phyloP scores from a whole-genome alignment of 2,329 filamentous ascomycete species.

The Clarireedia monteithiana region DNA sequence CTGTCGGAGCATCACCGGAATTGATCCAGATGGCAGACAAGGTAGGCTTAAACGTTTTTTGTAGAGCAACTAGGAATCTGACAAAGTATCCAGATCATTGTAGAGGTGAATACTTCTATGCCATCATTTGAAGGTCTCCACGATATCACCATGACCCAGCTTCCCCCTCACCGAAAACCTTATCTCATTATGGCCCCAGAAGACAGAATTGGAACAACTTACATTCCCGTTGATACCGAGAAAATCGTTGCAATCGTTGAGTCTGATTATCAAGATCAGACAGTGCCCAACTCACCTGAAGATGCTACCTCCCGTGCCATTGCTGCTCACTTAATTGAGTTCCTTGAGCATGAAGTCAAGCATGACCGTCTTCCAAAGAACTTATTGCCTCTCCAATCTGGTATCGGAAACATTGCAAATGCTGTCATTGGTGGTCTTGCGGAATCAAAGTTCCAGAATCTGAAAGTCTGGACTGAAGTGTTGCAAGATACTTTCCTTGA shows the following conservation, averaged over 20 bases:
- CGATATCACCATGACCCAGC: conserved; percentile 84
- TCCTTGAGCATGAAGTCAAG: conserved; percentile 76
- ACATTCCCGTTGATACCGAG: conserved; percentile 78
- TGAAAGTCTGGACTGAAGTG: conserved; percentile 82
- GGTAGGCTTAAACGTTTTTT: conserved; percentile 30
- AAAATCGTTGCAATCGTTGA: conserved; percentile 80
- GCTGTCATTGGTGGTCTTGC: conserved; percentile 79
- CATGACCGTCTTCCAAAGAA: conserved; percentile 69
- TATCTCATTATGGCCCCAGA: conserved; percentile 80
- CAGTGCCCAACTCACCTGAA: conserved; percentile 66
- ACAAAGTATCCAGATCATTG: conserved; percentile 52
- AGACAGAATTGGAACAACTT: conserved; percentile 75
- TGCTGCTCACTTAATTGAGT: conserved; percentile 73
- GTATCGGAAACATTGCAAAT: conserved; percentile 91
- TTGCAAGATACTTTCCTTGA: conserved; percentile 88
- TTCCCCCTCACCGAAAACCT: conserved; percentile 73
- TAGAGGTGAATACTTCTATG: conserved; percentile 83
- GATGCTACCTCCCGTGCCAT: conserved; percentile 68
- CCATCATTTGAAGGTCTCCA: conserved; percentile 83
- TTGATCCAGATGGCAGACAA: conserved; percentile 88
- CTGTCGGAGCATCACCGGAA: conserved; percentile 78
- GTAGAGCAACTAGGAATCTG: neutral
- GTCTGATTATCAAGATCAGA: conserved; percentile 73
- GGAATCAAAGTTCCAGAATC: conserved; percentile 74
- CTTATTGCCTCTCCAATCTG: conserved; percentile 75